A percentile compares a stretch with the other conserved stretches of the same genome.
Conservation (phyloP, 2,329 filamentous ascomycete genomes). For the Decorospora gaudefroyi region DNA sequence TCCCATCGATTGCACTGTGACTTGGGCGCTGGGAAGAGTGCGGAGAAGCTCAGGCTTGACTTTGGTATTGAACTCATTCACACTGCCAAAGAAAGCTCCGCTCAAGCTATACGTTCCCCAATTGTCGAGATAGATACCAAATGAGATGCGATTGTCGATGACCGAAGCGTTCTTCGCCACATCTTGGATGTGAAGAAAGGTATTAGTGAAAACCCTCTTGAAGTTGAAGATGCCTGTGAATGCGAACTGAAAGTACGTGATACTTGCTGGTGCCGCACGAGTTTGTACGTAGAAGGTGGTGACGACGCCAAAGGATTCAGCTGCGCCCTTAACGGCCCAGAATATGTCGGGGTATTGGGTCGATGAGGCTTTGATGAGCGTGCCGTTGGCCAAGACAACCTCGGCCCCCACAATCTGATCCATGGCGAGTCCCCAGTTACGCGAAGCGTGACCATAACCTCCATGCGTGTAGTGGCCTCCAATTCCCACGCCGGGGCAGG, state of each 20-base stretch:
- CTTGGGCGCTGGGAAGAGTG: constrained; percentile 36
- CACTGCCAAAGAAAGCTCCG: constrained; percentile 50
- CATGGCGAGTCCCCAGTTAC: constrained; percentile 45
- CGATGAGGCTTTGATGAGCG: constrained; percentile 43
- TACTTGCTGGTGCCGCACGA: constrained; percentile 31
- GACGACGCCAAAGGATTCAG: constrained; percentile 50
- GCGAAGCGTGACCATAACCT: constrained; percentile 44
- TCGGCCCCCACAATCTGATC: constrained; percentile 44
- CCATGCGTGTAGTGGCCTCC: constrained; percentile 47
- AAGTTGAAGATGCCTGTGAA: constrained; percentile 32
- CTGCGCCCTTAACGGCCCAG: constrained; percentile 51
- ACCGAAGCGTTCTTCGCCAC: constrained; percentile 49
- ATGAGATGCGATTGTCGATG: constrained; percentile 49
- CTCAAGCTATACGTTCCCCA: constrained; percentile 41
- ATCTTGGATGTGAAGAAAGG: constrained; percentile 50
- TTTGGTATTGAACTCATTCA: constrained; percentile 45
- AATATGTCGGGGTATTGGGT: constrained; percentile 48
- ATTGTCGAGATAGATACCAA: constrained; percentile 51
- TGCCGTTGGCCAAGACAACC: constrained; percentile 49
- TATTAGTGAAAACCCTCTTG: constrained; percentile 42
- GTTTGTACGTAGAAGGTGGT: constrained; percentile 47
- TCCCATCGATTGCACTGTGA: constrained; percentile 35
- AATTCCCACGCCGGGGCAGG: constrained; percentile 55
- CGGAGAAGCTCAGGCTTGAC: constrained; percentile 49
- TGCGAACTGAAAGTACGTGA: constrained; percentile 38